Base-by-base conservation (phyloP, 2,329 filamentous ascomycete species). In the Tympanopsis confertula region DNA sequence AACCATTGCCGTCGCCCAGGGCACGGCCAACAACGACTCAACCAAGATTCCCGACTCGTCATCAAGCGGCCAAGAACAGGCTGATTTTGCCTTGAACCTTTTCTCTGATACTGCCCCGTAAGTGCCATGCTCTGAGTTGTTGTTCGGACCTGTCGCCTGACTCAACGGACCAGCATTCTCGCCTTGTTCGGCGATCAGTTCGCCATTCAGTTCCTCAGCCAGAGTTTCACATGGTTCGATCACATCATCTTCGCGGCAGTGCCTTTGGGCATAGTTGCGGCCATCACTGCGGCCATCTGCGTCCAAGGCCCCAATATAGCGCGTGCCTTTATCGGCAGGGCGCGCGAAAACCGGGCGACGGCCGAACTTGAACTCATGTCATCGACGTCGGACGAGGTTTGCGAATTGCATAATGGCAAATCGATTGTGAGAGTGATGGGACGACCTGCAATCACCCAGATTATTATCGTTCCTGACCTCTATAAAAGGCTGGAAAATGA, bases 301-400 rank as follows among this genome's bases (percentile, higher is more conserved):
- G 47, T 53, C 2, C 41, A 44, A 4, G 48, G 47, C 0, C 44
- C 43, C 1, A 38, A 35, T 5, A 37, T 41, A 13, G 10, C 47
- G 3, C 45, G 42, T 20, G 44, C 44, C 2, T 19, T 46, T 7
- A 37, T 50, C n/a, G 50, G 50, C 3, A 37, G 46, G 3, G 53
- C 51, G 1, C 35, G 45, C 4, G 50, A 52, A 33, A 51, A 44
- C 24, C 39, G 35, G 2, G 39, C 46, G 0, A 26, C 35, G 4
- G 46, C 42, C 1, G 53, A 57, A 18, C 29, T 46, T 3, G 50
- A 56, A 17, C 39, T 52, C 4, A 51, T 55, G 40, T 52, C 52
- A 0, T 55, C 52, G 0, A 55, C 50, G 0, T 54, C 51, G 1
- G 13, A 41, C 5, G 49, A 55, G 20, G 51, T 56, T 1, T 53